These are phyloP conservation scores for Penicillium verrucosum DNA, from an alignment of 2,329 filamentous ascomycete genomes.

Conservation along the genomic window DNA sequence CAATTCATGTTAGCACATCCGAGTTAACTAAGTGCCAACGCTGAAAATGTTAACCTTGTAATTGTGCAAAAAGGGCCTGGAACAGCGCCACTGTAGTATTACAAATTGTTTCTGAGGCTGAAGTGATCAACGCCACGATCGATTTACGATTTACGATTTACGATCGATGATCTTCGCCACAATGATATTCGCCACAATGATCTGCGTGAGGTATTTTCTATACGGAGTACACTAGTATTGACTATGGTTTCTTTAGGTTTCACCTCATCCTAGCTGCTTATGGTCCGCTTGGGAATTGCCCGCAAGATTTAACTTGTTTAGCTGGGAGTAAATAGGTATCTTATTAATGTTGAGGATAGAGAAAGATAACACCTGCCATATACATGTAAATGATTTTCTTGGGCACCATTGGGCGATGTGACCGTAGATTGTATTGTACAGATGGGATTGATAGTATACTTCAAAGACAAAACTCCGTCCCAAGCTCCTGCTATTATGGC, in stretches of 20 bases:
- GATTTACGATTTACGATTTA: no score
- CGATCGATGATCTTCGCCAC: background rate
- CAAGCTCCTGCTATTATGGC: slow-evolving; percentile 24
- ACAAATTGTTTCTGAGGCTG: background rate
- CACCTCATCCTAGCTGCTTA: background rate
- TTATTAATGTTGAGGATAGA: background rate
- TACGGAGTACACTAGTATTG: background rate
- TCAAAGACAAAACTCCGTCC: slow-evolving; percentile 22
- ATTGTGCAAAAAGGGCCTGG: background rate
- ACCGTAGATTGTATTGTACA: slow-evolving; percentile 22
- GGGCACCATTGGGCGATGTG: slow-evolving; percentile 5
- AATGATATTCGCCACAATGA: background rate
- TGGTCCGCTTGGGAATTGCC: background rate
- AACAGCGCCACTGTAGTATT: background rate
- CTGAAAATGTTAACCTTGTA: background rate
- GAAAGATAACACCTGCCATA: background rate
- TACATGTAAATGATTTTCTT: slow-evolving; percentile 1
- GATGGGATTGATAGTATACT: slow-evolving; percentile 16
- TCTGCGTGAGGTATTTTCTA: background rate
- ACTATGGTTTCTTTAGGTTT: background rate
- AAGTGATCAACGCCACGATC: background rate
- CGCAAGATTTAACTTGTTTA: background rate
- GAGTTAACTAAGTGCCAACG: background rate
- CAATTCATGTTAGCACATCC: background rate
- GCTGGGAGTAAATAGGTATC: background rate